Evolutionary conservation across 805 yeast genomes (phyloP), one percentile per base, ranked within the genome.

Genomic region (Torulaspora quercuum): DNA sequence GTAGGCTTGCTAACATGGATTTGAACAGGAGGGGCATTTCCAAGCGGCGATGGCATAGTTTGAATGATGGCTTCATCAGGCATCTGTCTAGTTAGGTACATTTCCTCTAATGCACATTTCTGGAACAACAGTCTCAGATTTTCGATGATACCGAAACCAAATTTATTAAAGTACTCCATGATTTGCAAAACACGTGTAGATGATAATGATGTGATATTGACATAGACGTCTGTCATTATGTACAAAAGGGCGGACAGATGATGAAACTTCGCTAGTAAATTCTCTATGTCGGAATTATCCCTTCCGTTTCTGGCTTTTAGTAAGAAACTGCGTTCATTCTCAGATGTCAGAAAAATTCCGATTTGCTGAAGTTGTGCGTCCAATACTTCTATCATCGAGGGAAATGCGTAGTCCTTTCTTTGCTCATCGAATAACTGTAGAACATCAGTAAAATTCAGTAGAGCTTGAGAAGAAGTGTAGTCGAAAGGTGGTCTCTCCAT

Each of bases 401-500:
- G 53, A 20, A 73, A 59, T 3, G 58, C 80, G 54, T 74, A 75
- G 6, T 67, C 69, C 17, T 74, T 68, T 25, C 69, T 65, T 28
- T 75, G 75, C 29, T 74, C 78, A 49, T 78, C 83, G 37, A 78
- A 70, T 31, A 68, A 67, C 47, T 73, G 76, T 27, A 80, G 61
- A 1, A 78, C 70, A 15, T 76, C 77, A 20, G 75, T 64, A 19
- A 77, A 57, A 13, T 78, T 73, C 25, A 69, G 64, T 44, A 77
- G 58, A 0, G 79, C 74, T 41, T 70, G 71, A 1, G 86, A 76
- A 22, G 69, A 61, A 4, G 72, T 66, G 46, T 70, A 78, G 49
- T 82, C 88, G 53, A 68, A 80, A 0, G 90, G 82, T 2, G 75
- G 72, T 36, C 76, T 71, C 6, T 68, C 60, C 37, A 78, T 50